Percentiles rank a stretch among this genome's conserved stretches.
Conservation (phyloP, 345 rosid species). For the Garcia nutans region DNA sequence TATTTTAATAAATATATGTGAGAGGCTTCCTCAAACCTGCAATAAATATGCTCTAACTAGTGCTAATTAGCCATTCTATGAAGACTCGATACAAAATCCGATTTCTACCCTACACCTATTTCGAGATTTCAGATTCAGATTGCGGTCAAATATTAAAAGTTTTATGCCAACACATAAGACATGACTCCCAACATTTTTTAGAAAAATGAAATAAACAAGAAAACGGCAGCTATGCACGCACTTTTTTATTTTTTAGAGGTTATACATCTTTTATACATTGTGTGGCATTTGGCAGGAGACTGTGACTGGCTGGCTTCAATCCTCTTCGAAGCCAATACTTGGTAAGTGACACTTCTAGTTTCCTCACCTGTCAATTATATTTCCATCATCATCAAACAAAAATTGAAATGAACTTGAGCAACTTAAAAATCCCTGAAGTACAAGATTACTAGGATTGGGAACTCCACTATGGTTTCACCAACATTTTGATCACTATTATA, state of each 20-base stretch:
- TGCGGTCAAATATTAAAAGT: background rate
- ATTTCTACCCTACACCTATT: background rate
- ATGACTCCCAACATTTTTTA: background rate
- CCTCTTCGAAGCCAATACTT: slow-evolving; percentile 66
- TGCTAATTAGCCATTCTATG: background rate
- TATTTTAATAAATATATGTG: slow-evolving; percentile 7
- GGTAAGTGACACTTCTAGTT: slow-evolving; percentile 59
- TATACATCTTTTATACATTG: slow-evolving; percentile 59
- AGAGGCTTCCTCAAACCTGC: background rate
- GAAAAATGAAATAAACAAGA: slow-evolving; percentile 3
- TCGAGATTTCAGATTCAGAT: background rate
- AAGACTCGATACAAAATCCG: background rate
- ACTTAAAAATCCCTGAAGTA: background rate
- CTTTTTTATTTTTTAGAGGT: slow-evolving; percentile 24
- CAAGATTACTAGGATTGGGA: background rate
- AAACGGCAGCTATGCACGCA: background rate
- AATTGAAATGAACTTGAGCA: slow-evolving; percentile 1
- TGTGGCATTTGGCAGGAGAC: slow-evolving; percentile 56
- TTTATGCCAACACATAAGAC: background rate
- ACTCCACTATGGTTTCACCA: background rate
- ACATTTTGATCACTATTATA: background rate
- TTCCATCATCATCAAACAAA: slow-evolving; percentile 10
- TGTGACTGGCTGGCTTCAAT: slow-evolving; percentile 58
- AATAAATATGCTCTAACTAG: background rate
- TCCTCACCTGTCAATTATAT: slow-evolving; percentile 67